Conservation (phyloP, 495 filamentous ascomycete genomes). For the Xylaria curta region DNA sequence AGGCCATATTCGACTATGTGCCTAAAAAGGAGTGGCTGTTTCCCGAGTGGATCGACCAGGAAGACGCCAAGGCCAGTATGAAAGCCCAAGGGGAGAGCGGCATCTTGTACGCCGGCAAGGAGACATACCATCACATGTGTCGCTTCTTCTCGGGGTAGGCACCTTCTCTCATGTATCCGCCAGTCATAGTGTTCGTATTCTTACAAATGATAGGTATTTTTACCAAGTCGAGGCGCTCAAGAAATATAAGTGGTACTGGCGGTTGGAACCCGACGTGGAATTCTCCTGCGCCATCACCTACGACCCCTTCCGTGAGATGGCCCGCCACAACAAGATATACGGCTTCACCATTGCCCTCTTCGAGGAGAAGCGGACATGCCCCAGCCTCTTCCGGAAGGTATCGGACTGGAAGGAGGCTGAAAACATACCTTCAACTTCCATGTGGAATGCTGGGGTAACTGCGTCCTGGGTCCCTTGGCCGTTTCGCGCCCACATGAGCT, state of each 20-base stretch:
- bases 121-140: conserved; percentile 98
- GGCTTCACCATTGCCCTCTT: conserved; percentile 59
- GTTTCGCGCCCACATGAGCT: conserved; percentile 43
- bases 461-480: conserved; percentile 51
- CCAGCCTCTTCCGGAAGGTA: conserved; percentile 54
- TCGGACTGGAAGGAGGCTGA: conserved; percentile 50
- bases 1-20: conserved; percentile 78
- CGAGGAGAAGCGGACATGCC: conserved; percentile 57
- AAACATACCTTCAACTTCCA: conserved; percentile 37
- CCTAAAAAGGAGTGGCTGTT: conserved; percentile 88
- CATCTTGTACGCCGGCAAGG: conserved; percentile 98
- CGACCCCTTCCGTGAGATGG: conserved; percentile 63
- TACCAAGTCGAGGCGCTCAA: conserved; percentile 50
- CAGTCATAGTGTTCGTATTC: background rate
- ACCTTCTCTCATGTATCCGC: background rate
- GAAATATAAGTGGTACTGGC: conserved; percentile 62
- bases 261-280: conserved; percentile 58
- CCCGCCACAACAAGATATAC: conserved; percentile 56
- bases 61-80: conserved; percentile 83
- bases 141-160: conserved; percentile 93
- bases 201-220: conserved; percentile 61
- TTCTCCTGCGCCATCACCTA: conserved; percentile 62
- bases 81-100: conserved; percentile 83
- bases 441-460: conserved; percentile 50
- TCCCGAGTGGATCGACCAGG: conserved; percentile 83